Base-by-base conservation (phyloP, 106 monocot species). In the Hemerocallis citrina region DNA sequence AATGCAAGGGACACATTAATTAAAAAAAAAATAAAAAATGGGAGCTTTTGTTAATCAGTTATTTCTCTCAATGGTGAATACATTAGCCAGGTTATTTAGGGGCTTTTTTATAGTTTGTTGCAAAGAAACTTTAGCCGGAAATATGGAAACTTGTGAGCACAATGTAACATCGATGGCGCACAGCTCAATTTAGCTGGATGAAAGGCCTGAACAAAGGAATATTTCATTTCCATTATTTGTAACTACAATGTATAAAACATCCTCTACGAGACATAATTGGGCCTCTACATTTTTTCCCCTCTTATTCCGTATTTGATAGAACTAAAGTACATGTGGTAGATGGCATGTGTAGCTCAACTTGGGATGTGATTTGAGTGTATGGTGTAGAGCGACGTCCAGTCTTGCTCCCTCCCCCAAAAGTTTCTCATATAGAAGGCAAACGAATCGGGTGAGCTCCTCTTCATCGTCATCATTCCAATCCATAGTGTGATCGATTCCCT, bases 331-430 rank as follows among this genome's bases (percentile, higher is more conserved):
- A 50, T 57, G 70, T 21, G 92, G 87, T 55, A 85, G 74, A 69
- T 98, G 98, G 74, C 98, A 98, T 5, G 73, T 65, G 64, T 79
- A 98, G 58, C 77, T 98, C 48, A 88, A 55, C 74, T 84, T 91
- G 6, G 81, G 81, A 68, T 88, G 81, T 28, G 67, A 57, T 14
- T 77, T 71, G 15, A 79, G 79, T 10, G 92, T 81, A 44, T 79
- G 69, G 56, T 82, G 88, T 29, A 98, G 46, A 34, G 96, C 96
- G 36, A 23, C 68, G 62, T 88, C 80, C 14, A 92, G 55, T 16
- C 81, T 78, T 15, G 72, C 70, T 32, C 98, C 91, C 44, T 92
- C 84, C 0, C 87, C 64, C 63, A 85, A 98, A 52, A 98, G 38
- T 54, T 61, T 67, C 37, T 88, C 91, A 48, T 98, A 98, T 13